Evolutionary conservation across 2,329 filamentous ascomycete genomes (phyloP).

Genomic region (Aspergillus niger): DNA sequence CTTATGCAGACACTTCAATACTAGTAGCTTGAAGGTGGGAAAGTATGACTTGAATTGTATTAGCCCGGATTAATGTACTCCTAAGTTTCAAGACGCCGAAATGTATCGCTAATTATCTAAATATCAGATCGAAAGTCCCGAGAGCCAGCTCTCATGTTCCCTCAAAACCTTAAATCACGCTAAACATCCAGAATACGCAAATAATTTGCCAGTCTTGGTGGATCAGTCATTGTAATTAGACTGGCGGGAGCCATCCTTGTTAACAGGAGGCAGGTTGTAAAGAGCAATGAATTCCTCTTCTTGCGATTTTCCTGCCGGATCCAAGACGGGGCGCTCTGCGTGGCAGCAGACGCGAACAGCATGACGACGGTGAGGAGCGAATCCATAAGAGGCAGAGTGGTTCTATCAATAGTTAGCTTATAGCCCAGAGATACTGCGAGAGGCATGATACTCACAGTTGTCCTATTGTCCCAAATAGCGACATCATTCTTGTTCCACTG

Average conservation of each 20-base stretch:
- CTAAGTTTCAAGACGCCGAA: background rate
- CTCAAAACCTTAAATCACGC: background rate
- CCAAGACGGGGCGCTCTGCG: conserved; percentile 51
- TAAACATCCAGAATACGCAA: background rate
- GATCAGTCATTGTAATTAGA: conserved; percentile 60
- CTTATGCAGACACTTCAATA: background rate
- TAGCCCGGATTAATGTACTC: background rate
- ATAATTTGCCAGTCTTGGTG: background rate
- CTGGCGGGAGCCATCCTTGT: conserved; percentile 58
- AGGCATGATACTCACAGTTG: conserved; percentile 46
- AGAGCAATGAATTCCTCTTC: conserved; percentile 55
- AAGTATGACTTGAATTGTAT: background rate
- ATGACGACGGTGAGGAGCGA: conserved; percentile 59
- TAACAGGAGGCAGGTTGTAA: conserved; percentile 53
- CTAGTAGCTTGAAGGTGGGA: background rate
- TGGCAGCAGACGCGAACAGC: conserved; percentile 53
- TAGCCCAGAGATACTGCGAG: background rate
- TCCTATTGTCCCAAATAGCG: conserved; percentile 68
- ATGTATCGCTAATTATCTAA: background rate
- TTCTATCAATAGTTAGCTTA: conserved; percentile 40
- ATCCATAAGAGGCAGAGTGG: conserved; percentile 59
- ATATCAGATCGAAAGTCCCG: background rate
- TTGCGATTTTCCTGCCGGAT: conserved; percentile 51
- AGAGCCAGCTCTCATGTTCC: background rate
- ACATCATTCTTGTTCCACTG: conserved; percentile 67